A percentile compares a stretch with the other conserved stretches of the same genome.
Evolutionary conservation across 1,284 basidiomycete species (phyloP).

Genomic region (Mycosarcoma maydis): DNA sequence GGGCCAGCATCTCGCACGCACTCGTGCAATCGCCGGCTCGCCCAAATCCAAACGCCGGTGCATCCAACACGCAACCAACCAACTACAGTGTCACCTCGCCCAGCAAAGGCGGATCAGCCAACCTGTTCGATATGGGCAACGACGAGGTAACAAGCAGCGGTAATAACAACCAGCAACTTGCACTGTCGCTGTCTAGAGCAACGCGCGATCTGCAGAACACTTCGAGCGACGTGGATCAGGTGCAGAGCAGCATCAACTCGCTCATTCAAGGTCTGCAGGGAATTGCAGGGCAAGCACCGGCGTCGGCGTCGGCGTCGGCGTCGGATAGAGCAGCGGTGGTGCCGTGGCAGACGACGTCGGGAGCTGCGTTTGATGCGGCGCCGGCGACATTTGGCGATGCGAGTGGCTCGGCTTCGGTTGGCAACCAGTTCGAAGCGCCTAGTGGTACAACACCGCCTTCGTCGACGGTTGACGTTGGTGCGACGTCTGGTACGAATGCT

Average conservation of each 20-base stretch:
- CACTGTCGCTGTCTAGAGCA: conserved; percentile 28
- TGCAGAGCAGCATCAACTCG: conserved; percentile 78
- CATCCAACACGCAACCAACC: conserved; percentile 5
- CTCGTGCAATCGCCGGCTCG: conserved; percentile 41
- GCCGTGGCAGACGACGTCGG: conserved; percentile 14
- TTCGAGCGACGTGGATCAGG: conserved; percentile 76
- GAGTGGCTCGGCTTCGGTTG: neutral
- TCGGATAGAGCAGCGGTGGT: neutral
- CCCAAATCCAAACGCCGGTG: conserved; percentile 3
- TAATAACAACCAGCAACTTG: conserved; percentile 45
- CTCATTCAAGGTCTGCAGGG: conserved; percentile 74
- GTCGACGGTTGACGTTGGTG: neutral
- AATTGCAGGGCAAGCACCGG: conserved; percentile 5
- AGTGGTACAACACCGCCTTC: conserved; percentile 24
- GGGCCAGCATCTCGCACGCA: conserved; percentile 45
- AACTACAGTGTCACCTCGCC: conserved; percentile 14
- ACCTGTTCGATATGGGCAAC: conserved; percentile 8
- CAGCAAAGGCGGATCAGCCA: conserved; percentile 8
- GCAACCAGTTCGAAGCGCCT: neutral
- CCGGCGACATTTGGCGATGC: conserved; percentile 10
- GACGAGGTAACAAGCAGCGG: conserved; percentile 6
- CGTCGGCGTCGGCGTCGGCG: neutral
- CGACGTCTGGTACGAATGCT: neutral
- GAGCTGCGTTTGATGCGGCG: too few species aligned
- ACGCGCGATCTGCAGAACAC: conserved; percentile 73